Conservation (phyloP, 208 protist genomes). For the Zelonia costaricensis region DNA sequence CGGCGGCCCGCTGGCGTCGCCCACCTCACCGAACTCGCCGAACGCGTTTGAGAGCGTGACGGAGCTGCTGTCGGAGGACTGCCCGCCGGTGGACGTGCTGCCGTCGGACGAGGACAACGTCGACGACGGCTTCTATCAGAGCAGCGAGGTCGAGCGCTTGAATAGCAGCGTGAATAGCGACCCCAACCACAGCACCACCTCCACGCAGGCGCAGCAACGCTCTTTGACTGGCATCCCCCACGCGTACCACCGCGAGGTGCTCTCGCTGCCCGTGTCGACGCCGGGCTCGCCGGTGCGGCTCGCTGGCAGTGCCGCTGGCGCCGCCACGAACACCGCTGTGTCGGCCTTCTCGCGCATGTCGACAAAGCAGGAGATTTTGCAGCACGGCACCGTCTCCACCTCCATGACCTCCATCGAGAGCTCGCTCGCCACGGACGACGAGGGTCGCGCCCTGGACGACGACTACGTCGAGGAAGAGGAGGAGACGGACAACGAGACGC, state of each 20-base stretch:
- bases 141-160: constrained; percentile 3
- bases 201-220: background rate
- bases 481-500: background rate
- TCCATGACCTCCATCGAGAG: constrained; percentile 29
- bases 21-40: background rate
- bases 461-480: background rate
- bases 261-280: background rate
- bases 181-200: background rate
- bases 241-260: background rate
- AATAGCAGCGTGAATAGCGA: constrained; percentile 12
- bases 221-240: background rate
- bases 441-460: background rate
- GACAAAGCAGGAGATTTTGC: constrained; percentile 16
- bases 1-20: background rate
- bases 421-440: constrained; percentile 11
- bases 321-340: background rate
- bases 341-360: background rate
- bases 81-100: constrained; percentile 17
- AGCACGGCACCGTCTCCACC: constrained; percentile 18
- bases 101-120: constrained; percentile 28
- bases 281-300: background rate
- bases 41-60: constrained; percentile 1
- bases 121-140: constrained; percentile 33
- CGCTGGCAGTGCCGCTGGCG: background rate
- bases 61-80: constrained; percentile 17